phyloP scores from a whole-genome alignment of 2,329 filamentous ascomycete species.

The Thielaviopsis populi region DNA sequence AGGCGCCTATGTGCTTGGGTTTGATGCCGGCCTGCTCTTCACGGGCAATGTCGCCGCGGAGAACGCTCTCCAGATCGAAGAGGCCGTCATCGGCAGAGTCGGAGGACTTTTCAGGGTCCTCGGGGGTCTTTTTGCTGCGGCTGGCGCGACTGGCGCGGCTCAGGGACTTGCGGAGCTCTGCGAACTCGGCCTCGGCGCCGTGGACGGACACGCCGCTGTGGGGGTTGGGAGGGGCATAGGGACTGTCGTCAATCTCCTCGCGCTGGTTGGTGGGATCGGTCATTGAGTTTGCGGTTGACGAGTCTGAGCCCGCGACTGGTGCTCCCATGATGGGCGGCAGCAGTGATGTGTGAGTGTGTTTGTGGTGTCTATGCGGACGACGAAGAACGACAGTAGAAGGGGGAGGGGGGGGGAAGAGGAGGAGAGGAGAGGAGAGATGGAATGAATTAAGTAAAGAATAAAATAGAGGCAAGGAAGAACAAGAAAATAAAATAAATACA shows the following conservation, averaged over 20 bases:
- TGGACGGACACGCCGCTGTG: conserved; percentile 45
- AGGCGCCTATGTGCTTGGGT: conserved; percentile 63
- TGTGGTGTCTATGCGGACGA: no score
- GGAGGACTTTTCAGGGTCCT: conserved; percentile 46
- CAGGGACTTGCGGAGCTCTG: conserved; percentile 47
- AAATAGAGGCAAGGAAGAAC: neutral
- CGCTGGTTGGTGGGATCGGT: conserved; percentile 4
- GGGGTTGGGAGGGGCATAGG: conserved; percentile 6
- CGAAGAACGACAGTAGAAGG: no score
- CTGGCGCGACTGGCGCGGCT: conserved; percentile 42
- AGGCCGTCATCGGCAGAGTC: conserved; percentile 29
- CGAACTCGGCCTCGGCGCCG: conserved; percentile 56
- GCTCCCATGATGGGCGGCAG: conserved; percentile 11
- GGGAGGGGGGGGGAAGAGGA: neutral
- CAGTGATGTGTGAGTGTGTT: neutral
- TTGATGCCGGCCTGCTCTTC: conserved; percentile 66
- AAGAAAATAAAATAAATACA: neutral
- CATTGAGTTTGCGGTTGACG: conserved; percentile 15
- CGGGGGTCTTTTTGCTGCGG: conserved; percentile 22
- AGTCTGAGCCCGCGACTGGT: conserved; percentile 10
- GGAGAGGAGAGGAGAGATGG: neutral
- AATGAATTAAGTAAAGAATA: neutral
- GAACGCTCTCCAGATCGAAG: conserved; percentile 62
- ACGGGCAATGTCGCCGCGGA: conserved; percentile 56
- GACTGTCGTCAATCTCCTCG: conserved; percentile 3